Conservation (phyloP, 331 rosid species). For the Malus hybrid region DNA sequence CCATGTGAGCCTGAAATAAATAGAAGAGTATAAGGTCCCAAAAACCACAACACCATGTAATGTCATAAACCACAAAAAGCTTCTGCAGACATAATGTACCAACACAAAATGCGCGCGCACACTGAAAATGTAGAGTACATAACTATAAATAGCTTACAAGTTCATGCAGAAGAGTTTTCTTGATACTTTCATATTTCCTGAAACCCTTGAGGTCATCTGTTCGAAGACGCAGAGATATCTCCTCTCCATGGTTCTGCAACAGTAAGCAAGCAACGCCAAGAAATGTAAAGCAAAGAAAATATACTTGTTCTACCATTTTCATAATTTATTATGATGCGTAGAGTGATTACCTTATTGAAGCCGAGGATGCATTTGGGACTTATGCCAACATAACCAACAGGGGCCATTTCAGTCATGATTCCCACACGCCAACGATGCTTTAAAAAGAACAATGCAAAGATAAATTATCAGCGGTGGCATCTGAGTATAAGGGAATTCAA, state of each 20-base stretch:
- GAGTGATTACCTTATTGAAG: slow-evolving; percentile 65
- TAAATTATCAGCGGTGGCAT: slow-evolving; percentile 17
- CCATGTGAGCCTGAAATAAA: slow-evolving; percentile 86
- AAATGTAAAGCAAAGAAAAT: not conserved
- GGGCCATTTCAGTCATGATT: slow-evolving; percentile 98
- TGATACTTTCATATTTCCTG: slow-evolving; percentile 77
- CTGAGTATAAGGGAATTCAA: not conserved
- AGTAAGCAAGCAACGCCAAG: slow-evolving; percentile 14
- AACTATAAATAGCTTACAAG: slow-evolving; percentile 50
- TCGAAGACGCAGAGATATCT: slow-evolving; percentile 91
- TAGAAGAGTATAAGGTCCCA: slow-evolving; percentile 14
- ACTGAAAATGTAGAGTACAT: not conserved
- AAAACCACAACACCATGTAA: not conserved
- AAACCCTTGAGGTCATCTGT: slow-evolving; percentile 95
- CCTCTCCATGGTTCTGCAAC: slow-evolving; percentile 79
- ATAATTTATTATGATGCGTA: not conserved
- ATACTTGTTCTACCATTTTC: not conserved
- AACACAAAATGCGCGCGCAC: not conserved
- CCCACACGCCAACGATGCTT: slow-evolving; percentile 94
- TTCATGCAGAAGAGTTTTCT: slow-evolving; percentile 94
- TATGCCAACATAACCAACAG: slow-evolving; percentile 88
- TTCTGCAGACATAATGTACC: not conserved
- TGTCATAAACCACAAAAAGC: not conserved
- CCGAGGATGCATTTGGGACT: slow-evolving; percentile 93
- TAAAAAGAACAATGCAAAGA: slow-evolving; percentile 22